Evolutionary conservation across 805 yeast species (phyloP).

Genomic region (Vanderwaltozyma yarrowii): DNA sequence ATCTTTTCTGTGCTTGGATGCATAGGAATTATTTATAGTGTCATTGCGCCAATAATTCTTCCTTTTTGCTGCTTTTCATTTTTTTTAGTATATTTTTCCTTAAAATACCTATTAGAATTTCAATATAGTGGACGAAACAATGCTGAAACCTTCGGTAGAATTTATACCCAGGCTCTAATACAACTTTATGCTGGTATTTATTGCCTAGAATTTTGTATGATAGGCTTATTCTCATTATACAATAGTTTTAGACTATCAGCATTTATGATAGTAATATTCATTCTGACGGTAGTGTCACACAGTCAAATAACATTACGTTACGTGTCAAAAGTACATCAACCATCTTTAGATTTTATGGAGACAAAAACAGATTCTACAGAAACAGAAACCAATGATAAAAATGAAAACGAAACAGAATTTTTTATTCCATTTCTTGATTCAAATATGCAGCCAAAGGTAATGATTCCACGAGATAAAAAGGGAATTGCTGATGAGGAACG

Average conservation of each 20-base stretch:
- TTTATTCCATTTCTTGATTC: background rate
- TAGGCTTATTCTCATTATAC: conserved; percentile 65
- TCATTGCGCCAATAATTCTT: conserved; percentile 70
- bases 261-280: conserved; percentile 41
- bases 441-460: conserved; percentile 5
- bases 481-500: conserved; percentile 27
- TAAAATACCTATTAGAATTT: conserved; percentile 56
- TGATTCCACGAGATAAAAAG: conserved; percentile 35
- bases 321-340: conserved; percentile 9
- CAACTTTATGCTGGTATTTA: conserved; percentile 76
- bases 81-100: conserved; percentile 47
- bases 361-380: background rate
- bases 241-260: conserved; percentile 36
- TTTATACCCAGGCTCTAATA: conserved; percentile 64
- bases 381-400: background rate
- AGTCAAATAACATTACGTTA: conserved; percentile 32
- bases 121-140: conserved; percentile 41
- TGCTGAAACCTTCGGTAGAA: conserved; percentile 58
- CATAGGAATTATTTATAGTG: conserved; percentile 67
- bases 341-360: background rate
- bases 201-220: conserved; percentile 65
- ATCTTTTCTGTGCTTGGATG: conserved; percentile 67
- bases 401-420: background rate
- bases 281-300: conserved; percentile 50
- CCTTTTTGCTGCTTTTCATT: conserved; percentile 51